Evolutionary conservation across 305 asterid species (phyloP), one percentile per base, ranked within the genome.

Genomic region (Lippia alba): DNA sequence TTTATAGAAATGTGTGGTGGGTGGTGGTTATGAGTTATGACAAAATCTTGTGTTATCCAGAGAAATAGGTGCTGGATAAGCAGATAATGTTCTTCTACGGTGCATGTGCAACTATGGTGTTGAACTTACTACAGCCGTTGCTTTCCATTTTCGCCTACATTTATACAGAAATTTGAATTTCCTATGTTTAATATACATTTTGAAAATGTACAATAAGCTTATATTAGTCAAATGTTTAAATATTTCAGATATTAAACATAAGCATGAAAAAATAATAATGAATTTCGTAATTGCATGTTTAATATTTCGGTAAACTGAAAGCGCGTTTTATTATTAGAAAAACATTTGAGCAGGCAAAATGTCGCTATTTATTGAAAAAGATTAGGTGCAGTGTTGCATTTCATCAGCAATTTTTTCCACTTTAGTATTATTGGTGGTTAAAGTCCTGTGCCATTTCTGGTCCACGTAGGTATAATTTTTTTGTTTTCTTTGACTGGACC

Each of bases 1-100:
- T 24, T 24, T 24, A 24, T 24, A 33, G 76, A 57, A 66, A 39
- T 69, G 59, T 36, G 41, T 60, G 81, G 75, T 73, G 14, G 80
- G 78, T 69, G 72, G 66, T 75, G 73, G 78, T 63, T 39, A 10
- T 12, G 57, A 56, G 30, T 41, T 39, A 60, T 65, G 55, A 36
- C 9, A 36, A 4, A 5, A 36, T 66, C 66, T 70, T 67, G 72
- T 69, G 53, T 45, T 75, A 75, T 54, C 74, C 66, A 51, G n/a
- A 41, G 55, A 6, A 56, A 53, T 33, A 53, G 49, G 12, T 11
- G 46, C 33, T 49, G 74, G 71, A 75, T 39, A 41, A 24, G 36
- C 4, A 39, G 78, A 48, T 60, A 16, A 45, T 67, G 57, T 19
- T 12, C 33, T 18, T 66, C 50, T 15, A 36, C 16, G 20, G 66